Evolutionary conservation across 768 basidiomycete genomes (phyloP), one percentile per base, ranked within the genome.

Genomic region (Lactarius akahatsu): DNA sequence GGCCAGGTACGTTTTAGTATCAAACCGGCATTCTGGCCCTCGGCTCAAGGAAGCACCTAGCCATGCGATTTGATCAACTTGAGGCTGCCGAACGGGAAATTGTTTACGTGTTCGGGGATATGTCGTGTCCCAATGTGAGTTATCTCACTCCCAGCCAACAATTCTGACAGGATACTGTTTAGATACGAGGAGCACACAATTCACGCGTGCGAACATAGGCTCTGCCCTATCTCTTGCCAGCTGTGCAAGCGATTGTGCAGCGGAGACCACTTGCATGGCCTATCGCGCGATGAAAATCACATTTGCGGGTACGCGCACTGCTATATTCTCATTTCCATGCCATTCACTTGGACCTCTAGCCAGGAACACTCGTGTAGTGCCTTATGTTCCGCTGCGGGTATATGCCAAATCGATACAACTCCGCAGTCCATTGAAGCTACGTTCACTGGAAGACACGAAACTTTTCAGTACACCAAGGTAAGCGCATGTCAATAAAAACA

Each of bases 391-490:
- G 75, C 79, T 0, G 70, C 72, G 0, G 86, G 86, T 3, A 82
- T 81, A n/a, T 87, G 86, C 63, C 78, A 85, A 60, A 86, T 87
- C 20, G 81, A 86, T 59, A 85, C 81, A 0, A 77, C 80, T 0
- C 86, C 86, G 1, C 82, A 84, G 63, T 83, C 85, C 0, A 80
- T 88, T 38, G 83, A 86, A 69, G 83, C 85, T 9, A 86, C 85
- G 0, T 88, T 87, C 69, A 82, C 80, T 0, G 87, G 86, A 0
- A 76, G 73, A 62, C 83, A 86, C 60, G 83, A 85, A 67, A 84
- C 82, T 0, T 88, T 86, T 69, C 81, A 84, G 70, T 88, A 85
- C 58, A 88, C 87, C 0, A 88, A 88, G 79, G 86, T 84, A 59
- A 26, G 57, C 26, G 15, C 34, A 58, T 40, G 36, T 23, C 7